Evolutionary conservation across 1,139 yeast genomes (phyloP).

Genomic region (Suhomyces chickasaworum): DNA sequence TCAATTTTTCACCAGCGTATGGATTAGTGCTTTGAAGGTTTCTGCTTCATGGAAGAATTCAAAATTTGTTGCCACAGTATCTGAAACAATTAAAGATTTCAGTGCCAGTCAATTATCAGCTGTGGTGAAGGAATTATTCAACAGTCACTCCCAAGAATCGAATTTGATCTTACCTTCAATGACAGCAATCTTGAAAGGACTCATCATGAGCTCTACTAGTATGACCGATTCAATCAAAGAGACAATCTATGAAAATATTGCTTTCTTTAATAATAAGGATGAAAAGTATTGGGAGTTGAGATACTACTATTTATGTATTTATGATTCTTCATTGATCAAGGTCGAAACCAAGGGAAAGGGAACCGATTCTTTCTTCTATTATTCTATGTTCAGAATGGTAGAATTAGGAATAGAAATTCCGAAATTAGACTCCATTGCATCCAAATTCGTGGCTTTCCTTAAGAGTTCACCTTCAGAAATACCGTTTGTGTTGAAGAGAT

Average conservation of each 20-base stretch:
- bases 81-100: conserved; percentile 42
- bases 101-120: conserved; percentile 48
- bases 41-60: conserved; percentile 29
- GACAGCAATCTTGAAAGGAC: conserved; percentile 44
- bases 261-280: conserved; percentile 17
- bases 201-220: conserved; percentile 26
- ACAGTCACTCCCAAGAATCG: conserved; percentile 8
- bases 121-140: conserved; percentile 24
- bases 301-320: conserved; percentile 51
- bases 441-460: conserved; percentile 18
- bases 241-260: conserved; percentile 15
- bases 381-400: conserved; percentile 47
- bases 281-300: conserved; percentile 46
- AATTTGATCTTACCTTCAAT: conserved; percentile 26
- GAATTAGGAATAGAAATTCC: conserved; percentile 33
- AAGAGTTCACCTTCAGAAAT: conserved; percentile 18
- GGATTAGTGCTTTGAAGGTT: conserved; percentile 41
- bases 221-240: conserved; percentile 24
- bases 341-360: conserved; percentile 7
- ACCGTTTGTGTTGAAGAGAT: conserved; percentile 46
- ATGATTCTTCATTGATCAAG: conserved; percentile 32
- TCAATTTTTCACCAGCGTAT: conserved; percentile 46
- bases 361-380: conserved; percentile 35
- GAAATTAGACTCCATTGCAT: not conserved
- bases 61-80: conserved; percentile 36